Percentiles rank a stretch among this genome's conserved stretches.
These are phyloP conservation scores for Blastomyces parvus DNA, from an alignment of 2,329 filamentous ascomycete genomes.

Conservation along the genomic window DNA sequence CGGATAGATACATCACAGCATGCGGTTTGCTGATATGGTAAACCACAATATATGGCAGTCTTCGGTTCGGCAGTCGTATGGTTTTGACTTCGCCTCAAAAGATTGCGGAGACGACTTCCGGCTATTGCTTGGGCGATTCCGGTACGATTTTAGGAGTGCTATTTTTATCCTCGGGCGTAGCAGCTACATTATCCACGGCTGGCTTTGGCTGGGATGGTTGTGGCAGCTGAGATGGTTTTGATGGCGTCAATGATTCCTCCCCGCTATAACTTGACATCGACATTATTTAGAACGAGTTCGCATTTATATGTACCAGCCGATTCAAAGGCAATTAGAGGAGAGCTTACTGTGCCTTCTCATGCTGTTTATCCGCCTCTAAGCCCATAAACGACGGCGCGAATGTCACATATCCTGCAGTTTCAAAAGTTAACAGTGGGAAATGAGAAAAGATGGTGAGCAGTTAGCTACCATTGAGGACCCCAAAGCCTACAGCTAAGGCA, in stretches of 20 bases:
- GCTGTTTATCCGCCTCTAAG: slow-evolving; percentile 26
- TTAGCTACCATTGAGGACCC: slow-evolving; percentile 30
- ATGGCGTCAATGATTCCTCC: not conserved
- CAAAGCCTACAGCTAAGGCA: slow-evolving; percentile 31
- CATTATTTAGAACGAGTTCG: not conserved
- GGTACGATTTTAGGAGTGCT: not conserved
- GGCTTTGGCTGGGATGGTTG: not conserved
- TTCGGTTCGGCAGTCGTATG: not conserved
- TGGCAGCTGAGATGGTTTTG: too few relatives aligned
- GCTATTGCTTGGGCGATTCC: not conserved
- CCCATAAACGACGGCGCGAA: slow-evolving; percentile 35
- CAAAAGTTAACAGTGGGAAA: not conserved
- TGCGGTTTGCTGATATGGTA: not conserved
- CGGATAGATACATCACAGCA: not conserved
- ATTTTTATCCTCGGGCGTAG: not conserved
- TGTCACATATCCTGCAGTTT: slow-evolving; percentile 32
- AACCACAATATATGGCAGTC: not conserved
- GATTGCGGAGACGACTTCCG: not conserved
- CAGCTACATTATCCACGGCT: not conserved
- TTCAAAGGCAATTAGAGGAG: not conserved
- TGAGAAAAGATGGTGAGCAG: not conserved
- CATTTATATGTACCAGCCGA: not conserved
- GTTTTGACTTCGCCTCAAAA: not conserved
- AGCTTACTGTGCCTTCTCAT: slow-evolving; percentile 14
- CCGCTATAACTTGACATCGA: not conserved